Evolutionary conservation across 257 asterid species (phyloP).

Genomic region (Lantana camara): DNA sequence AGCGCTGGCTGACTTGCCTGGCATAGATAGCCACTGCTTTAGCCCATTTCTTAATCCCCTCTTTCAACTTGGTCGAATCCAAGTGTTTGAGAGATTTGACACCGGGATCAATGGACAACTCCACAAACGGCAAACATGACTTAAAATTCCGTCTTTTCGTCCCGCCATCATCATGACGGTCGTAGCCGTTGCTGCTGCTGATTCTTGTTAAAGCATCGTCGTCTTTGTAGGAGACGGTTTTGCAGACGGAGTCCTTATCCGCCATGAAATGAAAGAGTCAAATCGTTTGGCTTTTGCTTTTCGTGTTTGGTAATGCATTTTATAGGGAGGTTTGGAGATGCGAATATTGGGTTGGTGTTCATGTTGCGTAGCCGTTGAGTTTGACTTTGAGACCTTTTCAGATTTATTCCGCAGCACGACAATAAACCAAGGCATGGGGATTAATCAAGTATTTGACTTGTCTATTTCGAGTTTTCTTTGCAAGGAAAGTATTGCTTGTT

Average conservation of each 20-base stretch:
- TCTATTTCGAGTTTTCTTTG: slow-evolving; percentile 7
- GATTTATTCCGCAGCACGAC: slow-evolving; percentile 9
- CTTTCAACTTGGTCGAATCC: slow-evolving; percentile 74
- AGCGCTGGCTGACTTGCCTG: slow-evolving; percentile 62
- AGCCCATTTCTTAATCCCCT: slow-evolving; percentile 85
- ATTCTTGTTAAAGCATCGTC: slow-evolving; percentile 15
- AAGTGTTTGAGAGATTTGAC: slow-evolving; percentile 70
- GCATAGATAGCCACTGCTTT: slow-evolving; percentile 68
- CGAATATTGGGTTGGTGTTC: neutral
- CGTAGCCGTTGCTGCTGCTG: neutral
- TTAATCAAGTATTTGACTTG: slow-evolving; percentile 20
- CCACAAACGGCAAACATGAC: slow-evolving; percentile 56
- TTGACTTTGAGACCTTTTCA: slow-evolving; percentile 36
- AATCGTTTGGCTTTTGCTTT: neutral
- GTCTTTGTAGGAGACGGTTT: slow-evolving; percentile 26
- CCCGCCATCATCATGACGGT: neutral
- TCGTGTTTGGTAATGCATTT: neutral
- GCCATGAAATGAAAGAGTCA: slow-evolving; percentile 32
- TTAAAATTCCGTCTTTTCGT: slow-evolving; percentile 31
- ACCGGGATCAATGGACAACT: slow-evolving; percentile 64
- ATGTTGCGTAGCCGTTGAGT: slow-evolving; percentile 29
- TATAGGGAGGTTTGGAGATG: slow-evolving; percentile 5
- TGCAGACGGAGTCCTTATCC: slow-evolving; percentile 24
- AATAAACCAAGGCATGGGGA: neutral
- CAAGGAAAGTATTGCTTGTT: slow-evolving; percentile 21